A percentile compares a stretch with the other conserved stretches of the same genome.
phyloP scores from a whole-genome alignment of 2,329 filamentous ascomycete genomes.

The Simplicillium sp. region DNA sequence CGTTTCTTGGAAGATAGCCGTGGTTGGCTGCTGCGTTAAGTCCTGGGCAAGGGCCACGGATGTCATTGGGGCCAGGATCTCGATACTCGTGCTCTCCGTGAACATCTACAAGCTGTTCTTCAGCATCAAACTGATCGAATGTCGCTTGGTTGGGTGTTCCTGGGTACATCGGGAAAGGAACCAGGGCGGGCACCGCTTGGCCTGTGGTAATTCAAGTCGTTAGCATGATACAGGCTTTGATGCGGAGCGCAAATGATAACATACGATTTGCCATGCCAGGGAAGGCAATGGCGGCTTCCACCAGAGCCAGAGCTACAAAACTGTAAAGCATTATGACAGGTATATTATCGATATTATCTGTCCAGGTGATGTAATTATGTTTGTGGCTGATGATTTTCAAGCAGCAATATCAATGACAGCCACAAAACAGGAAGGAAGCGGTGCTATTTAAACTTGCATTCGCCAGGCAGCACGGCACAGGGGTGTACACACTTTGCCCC shows the following conservation, averaged over 20 bases:
- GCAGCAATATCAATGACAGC: too few species aligned
- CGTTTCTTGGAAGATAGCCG: conserved; percentile 18
- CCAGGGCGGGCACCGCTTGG: not conserved
- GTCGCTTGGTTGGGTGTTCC: not conserved
- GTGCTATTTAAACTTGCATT: too few species aligned
- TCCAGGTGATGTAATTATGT: too few species aligned
- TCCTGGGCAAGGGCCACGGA: not conserved
- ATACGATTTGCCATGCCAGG: not conserved
- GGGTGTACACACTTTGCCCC: too few species aligned
- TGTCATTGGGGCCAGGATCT: not conserved
- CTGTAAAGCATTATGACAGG: too few species aligned
- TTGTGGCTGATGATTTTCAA: too few species aligned
- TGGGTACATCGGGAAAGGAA: not conserved
- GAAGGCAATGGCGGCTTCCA: not conserved
- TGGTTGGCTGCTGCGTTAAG: not conserved
- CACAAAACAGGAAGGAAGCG: too few species aligned
- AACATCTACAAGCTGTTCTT: not conserved
- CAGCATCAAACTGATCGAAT: not conserved
- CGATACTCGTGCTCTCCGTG: not conserved
- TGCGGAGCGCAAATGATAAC: not conserved
- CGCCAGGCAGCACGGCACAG: too few species aligned
- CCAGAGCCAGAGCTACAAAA: too few species aligned
- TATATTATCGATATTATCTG: too few species aligned
- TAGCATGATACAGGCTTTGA: not conserved
- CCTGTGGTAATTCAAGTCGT: not conserved